Base-by-base conservation (phyloP, 177 flowering plant species). In the Telopea speciosissima region DNA sequence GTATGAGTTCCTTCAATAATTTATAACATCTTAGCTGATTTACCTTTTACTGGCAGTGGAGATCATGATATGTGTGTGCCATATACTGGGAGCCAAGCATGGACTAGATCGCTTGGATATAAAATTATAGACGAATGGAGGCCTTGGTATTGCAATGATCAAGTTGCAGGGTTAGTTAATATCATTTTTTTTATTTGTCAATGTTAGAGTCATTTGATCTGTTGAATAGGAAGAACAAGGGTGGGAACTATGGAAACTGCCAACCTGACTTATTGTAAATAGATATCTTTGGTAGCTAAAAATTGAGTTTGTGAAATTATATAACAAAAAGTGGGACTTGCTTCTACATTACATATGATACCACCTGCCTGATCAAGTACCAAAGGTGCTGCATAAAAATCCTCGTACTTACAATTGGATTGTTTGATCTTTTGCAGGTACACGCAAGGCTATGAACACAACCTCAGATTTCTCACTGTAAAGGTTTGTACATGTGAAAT, bases 21-120 rank as follows among this genome's bases (percentile, higher is more conserved):
- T 49, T 2, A 49, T 11, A 8, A 1, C 8, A 1, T 49, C 54
- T 49, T 12, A 49, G 54, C 7, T 49, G 54, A 49, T 49, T 19
- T 49, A 36, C 17, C 8, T 14, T 24, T 66, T 36, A 24, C 31
- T 73, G 68, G 78, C 88, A 92, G 99, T 70, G 97, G 99, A 21
- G 99, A 95, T 77, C 99, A 95, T 79, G 99, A 95, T 79, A 90
- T 95, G 99, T 95, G 99, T 78, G 97, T 95, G 67, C 97, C 99
- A 5, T 92, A 19, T 77, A 95, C 99, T 23, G 97, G 97, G 49
- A 86, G 87, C 71, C 75, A 88, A 86, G 92, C 95, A 67, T 95
- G 99, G 99, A 90, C 96, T 24, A 86, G 90, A 75, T 90, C 97
- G 11, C 26, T 95, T 36, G 97, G 96, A 70, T 92, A 90, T 70